phyloP scores from a whole-genome alignment of 2,329 filamentous ascomycete species.

The Samsoniella hepiali region DNA sequence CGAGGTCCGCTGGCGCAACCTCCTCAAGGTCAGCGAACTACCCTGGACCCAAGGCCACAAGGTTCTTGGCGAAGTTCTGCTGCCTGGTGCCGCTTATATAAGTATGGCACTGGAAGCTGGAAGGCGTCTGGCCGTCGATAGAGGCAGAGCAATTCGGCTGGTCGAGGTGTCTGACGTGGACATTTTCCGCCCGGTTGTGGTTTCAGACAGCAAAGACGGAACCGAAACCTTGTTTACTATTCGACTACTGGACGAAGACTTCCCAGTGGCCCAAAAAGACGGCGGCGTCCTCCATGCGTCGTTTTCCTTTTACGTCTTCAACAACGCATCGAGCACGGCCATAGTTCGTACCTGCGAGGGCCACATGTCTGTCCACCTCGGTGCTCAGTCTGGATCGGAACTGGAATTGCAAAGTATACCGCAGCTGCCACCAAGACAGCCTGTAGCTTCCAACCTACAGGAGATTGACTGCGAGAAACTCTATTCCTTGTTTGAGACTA shows the following conservation, averaged over 20 bases:
- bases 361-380: not conserved
- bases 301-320: not conserved
- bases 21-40: conserved; percentile 43
- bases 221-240: not conserved
- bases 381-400: not conserved
- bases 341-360: not conserved
- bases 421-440: not conserved
- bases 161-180: conserved; percentile 13
- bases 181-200: not conserved
- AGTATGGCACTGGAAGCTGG: conserved; percentile 42
- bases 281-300: not conserved
- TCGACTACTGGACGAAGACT: not conserved
- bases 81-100: conserved; percentile 43
- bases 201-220: not conserved
- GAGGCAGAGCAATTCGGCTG: conserved; percentile 5
- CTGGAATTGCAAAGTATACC: not conserved
- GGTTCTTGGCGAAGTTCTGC: conserved; percentile 48
- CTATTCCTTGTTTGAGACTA: not conserved
- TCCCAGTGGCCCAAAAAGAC: too few relatives aligned
- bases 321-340: not conserved
- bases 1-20: conserved; percentile 44
- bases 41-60: conserved; percentile 56
- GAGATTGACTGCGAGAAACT: conserved; percentile 8
- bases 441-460: not conserved
- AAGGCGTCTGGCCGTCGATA: conserved; percentile 16